Evolutionary conservation across 306 rosid species (phyloP), one percentile per base, ranked within the genome.

Genomic region (Glycyrrhiza uralensis): DNA sequence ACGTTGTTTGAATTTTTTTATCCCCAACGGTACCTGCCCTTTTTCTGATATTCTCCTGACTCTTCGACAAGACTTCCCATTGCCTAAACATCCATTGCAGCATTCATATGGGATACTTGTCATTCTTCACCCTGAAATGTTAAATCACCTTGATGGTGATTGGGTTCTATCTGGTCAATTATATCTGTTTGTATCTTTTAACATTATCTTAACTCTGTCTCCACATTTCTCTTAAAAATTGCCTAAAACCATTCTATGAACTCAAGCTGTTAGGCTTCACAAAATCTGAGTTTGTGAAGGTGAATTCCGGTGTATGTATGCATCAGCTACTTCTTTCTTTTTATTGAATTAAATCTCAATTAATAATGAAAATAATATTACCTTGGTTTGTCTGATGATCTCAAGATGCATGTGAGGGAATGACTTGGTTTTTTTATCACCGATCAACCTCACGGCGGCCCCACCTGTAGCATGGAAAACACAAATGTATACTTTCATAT

Each of bases 281-380:
- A 38, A 62, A n/a, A 62, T 54, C 19, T 5, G 6, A 71, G 71
- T 54, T 47, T 72, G 35, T 36, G 66, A 39, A 45, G 46, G 56
- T 5, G 44, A 67, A 19, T 15, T 46, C 49, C 7, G 1, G 47
- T 57, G 39, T 57, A 49, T 78, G 47, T 29, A 20, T 55, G 38
- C 10, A 39, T 26, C 33, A 69, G 44, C n/a, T 13, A 42, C 68
- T 52, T 44, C 26, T 45, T 69, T 64, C n/a, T 66, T 36, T 51
- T 49, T 22, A 14, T 39, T 8, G 52, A 6, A 32, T 32, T 52
- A 12, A 66, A 14, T 60, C 5, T n/a, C 17, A 32, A 18, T n/a
- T 36, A 24, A 47, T n/a, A 49, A 42, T 10, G 24, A 46, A 59
- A 13, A 9, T 38, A 6, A 20, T 45, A 24, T 54, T 19, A 23